phyloP scores from a whole-genome alignment of 176 grass and related monocot species.

The Avena atlantica region DNA sequence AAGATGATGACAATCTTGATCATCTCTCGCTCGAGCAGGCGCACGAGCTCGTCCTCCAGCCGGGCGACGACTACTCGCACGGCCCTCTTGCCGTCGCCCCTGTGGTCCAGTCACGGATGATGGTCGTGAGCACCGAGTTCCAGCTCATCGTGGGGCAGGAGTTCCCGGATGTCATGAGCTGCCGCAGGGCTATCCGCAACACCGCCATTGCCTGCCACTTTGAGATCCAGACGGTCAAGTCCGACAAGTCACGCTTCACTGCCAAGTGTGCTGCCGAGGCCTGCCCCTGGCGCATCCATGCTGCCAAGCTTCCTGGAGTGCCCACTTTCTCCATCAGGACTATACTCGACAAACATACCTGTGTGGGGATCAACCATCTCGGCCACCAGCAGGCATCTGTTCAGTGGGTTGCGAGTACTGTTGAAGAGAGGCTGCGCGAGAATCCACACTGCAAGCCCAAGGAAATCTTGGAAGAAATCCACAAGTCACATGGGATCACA shows the following conservation, averaged over 20 bases:
- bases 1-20: constrained; percentile 66
- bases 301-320: constrained; percentile 87
- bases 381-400: constrained; percentile 98
- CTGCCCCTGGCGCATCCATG: constrained; percentile 93
- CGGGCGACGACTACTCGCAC: constrained; percentile 60
- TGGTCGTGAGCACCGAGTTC: constrained; percentile 64
- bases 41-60: constrained; percentile 74
- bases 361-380: constrained; percentile 86
- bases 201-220: constrained; percentile 94
- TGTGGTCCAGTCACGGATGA: constrained; percentile 72
- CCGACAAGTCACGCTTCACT: constrained; percentile 87
- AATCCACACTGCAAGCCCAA: constrained; percentile 99
- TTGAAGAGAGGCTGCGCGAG: constrained; percentile 88
- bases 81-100: constrained; percentile 60
- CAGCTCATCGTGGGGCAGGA: constrained; percentile 89
- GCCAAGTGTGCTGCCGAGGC: constrained; percentile 81
- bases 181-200: constrained; percentile 87
- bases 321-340: constrained; percentile 93
- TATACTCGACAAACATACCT: constrained; percentile 80
- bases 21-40: constrained; percentile 77
- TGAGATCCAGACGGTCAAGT: constrained; percentile 97
- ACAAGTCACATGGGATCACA: constrained; percentile 93
- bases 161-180: constrained; percentile 86
- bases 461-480: constrained; percentile 97
- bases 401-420: constrained; percentile 92